Percentiles rank a stretch among this genome's conserved stretches.
Conservation (phyloP, 129 eudicot genomes). For the Pittosporum tobira region DNA sequence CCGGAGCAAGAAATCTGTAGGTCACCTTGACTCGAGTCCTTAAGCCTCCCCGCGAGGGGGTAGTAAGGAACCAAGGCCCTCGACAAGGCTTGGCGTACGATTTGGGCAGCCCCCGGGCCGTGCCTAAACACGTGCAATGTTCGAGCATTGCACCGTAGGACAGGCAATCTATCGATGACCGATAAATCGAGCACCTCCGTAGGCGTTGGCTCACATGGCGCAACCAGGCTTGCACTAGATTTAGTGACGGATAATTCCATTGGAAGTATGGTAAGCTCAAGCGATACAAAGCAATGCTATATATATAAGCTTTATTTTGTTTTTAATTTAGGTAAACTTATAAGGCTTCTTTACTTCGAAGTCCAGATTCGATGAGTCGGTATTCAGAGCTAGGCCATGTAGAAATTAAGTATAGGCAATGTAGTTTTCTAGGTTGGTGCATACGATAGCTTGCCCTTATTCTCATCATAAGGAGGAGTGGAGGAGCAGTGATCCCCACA, state of each 20-base stretch:
- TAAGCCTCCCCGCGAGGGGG: slow-evolving; percentile 62
- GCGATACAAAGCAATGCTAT: neutral
- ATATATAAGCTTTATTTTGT: neutral
- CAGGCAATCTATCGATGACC: slow-evolving; percentile 41
- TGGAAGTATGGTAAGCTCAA: neutral
- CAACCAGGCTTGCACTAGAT: slow-evolving; percentile 28
- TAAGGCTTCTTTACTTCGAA: slow-evolving; percentile 31
- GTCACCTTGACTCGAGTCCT: neutral
- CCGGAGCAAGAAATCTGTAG: slow-evolving; percentile 35
- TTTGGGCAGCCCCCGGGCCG: slow-evolving; percentile 18
- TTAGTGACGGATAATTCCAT: slow-evolving; percentile 31
- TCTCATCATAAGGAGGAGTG: too few relatives aligned
- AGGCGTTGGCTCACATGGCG: slow-evolving; percentile 33
- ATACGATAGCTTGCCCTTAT: too few relatives aligned
- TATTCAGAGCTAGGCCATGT: slow-evolving; percentile 1
- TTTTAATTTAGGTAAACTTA: neutral
- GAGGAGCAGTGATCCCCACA: too few relatives aligned
- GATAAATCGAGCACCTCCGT: slow-evolving; percentile 31
- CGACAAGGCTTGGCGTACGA: slow-evolving; percentile 35
- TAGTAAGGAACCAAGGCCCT: slow-evolving; percentile 57
- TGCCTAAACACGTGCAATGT: slow-evolving; percentile 46
- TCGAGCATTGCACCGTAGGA: slow-evolving; percentile 37
- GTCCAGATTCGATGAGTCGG: slow-evolving; percentile 25
- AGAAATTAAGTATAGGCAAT: too few relatives aligned
- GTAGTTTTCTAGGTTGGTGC: too few relatives aligned